phyloP scores from a whole-genome alignment of 2,329 filamentous ascomycete species.

The Fusarium papillatum region DNA sequence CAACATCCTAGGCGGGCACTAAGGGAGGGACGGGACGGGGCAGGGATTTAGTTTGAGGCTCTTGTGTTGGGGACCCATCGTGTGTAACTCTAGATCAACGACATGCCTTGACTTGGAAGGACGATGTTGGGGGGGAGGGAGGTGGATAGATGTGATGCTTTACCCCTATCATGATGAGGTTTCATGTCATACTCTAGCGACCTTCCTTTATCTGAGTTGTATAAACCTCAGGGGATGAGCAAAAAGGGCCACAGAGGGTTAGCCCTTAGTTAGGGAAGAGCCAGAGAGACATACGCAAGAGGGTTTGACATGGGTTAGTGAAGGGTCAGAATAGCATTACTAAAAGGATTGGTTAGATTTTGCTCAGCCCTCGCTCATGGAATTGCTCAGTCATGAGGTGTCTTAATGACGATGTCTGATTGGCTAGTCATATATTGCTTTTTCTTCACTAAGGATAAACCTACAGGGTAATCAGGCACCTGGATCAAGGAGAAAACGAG shows the following conservation, averaged over 20 bases:
- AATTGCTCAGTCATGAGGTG: background rate
- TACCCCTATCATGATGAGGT: background rate
- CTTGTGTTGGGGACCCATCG: background rate
- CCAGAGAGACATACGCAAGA: background rate
- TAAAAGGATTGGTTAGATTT: background rate
- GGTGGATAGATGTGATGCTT: background rate
- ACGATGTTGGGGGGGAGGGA: background rate
- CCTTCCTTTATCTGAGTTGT: background rate
- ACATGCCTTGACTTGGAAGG: background rate
- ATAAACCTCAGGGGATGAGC: background rate
- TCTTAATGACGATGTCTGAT: background rate
- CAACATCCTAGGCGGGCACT: background rate
- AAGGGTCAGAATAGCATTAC: background rate
- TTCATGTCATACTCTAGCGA: background rate
- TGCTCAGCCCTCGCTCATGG: background rate
- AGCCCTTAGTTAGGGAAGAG: background rate
- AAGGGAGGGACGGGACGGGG: background rate
- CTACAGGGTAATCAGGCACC: background rate
- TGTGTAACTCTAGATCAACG: background rate
- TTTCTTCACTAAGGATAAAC: background rate
- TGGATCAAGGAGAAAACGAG: no score
- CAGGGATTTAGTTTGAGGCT: conserved; percentile 1
- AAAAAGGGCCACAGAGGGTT: background rate
- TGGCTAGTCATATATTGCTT: background rate
- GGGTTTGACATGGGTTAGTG: background rate